These are phyloP conservation scores for Penicillium paneum DNA, from an alignment of 2,329 filamentous ascomycete species.

Conservation along the genomic window DNA sequence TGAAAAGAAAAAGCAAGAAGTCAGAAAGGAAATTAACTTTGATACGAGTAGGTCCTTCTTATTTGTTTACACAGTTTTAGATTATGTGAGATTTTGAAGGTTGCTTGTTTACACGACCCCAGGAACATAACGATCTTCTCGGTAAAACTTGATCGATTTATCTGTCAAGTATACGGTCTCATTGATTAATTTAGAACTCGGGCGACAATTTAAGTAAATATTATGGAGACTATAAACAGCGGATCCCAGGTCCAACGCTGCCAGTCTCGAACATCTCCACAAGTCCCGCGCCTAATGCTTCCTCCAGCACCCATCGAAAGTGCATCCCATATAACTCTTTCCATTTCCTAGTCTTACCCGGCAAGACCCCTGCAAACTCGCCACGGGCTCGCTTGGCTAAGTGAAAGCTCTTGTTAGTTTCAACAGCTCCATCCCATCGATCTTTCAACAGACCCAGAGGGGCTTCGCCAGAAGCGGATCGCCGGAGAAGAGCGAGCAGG, in stretches of 20 bases:
- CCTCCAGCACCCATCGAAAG: conserved; percentile 61
- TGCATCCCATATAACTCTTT: conserved; percentile 57
- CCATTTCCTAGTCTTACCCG: conserved; percentile 63
- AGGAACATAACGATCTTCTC: not conserved
- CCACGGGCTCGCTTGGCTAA: conserved; percentile 54
- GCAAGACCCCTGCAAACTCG: conserved; percentile 54
- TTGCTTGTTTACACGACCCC: not conserved
- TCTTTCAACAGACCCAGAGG: conserved; percentile 55
- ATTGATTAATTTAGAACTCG: not conserved
- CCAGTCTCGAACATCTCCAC: conserved; percentile 63
- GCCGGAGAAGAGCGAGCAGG: conserved; percentile 52
- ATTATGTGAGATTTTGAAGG: not conserved
- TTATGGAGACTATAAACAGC: conserved; percentile 30
- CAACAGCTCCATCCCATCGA: conserved; percentile 62
- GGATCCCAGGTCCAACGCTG: conserved; percentile 57
- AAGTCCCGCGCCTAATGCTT: conserved; percentile 59
- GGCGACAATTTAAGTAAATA: not conserved
- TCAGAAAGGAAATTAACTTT: not conserved
- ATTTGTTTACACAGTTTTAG: not conserved
- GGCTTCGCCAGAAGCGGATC: conserved; percentile 53
- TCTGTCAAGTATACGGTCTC: not conserved
- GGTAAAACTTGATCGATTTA: not conserved
- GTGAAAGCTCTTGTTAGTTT: conserved; percentile 43
- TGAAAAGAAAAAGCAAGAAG: not conserved
- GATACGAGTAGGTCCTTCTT: not conserved